Evolutionary conservation across 371 early-diverging fungal species (phyloP).

Genomic region (Blastocladiella emersonii): DNA sequence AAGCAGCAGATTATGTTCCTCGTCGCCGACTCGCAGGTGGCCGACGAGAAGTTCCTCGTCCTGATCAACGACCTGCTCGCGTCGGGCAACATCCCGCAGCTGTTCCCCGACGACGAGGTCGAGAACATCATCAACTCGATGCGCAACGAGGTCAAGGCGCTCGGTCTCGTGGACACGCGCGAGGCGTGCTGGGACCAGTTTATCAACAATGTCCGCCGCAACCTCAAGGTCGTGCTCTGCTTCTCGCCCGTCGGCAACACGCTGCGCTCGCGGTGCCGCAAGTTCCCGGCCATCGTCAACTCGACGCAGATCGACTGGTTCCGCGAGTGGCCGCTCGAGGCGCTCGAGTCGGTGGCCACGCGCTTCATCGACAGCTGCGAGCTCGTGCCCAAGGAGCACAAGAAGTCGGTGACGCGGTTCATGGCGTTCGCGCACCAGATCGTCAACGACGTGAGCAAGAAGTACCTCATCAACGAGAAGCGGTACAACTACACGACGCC

Average conservation of each 20-base stretch:
- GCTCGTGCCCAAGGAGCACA: conserved; percentile 30
- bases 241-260: conserved; percentile 47
- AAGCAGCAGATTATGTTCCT: conserved; percentile 43
- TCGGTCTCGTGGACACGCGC: conserved; percentile 37
- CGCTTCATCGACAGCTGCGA: conserved; percentile 29
- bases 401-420: conserved; percentile 33
- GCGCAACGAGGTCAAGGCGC: conserved; percentile 40
- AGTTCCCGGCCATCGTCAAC: conserved; percentile 47
- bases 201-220: conserved; percentile 33
- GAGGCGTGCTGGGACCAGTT: conserved; percentile 48
- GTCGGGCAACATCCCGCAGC: conserved; percentile 41
- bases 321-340: conserved; percentile 46
- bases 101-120: conserved; percentile 47
- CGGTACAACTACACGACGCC: conserved; percentile 49
- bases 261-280: conserved; percentile 35
- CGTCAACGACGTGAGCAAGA: conserved; percentile 38
- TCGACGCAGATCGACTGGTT: conserved; percentile 49
- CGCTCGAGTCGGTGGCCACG: conserved; percentile 37
- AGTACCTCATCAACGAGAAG: conserved; percentile 43
- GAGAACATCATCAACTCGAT: conserved; percentile 43
- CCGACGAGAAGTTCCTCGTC: conserved; percentile 45
- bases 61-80: conserved; percentile 46
- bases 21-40: conserved; percentile 42
- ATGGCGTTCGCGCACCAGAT: conserved; percentile 43
- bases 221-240: conserved; percentile 43